Conservation (phyloP, 305 asterid species). For the Plantago rigida region DNA sequence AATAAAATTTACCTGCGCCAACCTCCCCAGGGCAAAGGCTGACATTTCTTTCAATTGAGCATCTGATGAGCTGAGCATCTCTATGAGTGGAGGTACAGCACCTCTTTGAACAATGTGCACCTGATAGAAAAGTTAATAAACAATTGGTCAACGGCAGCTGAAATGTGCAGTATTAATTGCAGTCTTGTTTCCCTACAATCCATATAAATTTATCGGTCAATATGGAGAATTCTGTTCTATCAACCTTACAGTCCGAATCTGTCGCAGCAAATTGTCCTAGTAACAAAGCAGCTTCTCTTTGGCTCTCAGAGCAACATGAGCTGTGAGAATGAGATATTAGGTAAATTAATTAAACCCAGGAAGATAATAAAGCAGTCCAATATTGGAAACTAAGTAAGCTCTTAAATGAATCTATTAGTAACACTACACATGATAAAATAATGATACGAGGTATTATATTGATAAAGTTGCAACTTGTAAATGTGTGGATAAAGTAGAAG, state of each 20-base stretch:
- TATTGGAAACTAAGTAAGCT: background rate
- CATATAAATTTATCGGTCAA: background rate
- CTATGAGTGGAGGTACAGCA: constrained; percentile 86
- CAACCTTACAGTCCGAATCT: constrained; percentile 98
- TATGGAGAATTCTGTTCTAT: constrained; percentile 24
- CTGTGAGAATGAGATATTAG: constrained; percentile 37
- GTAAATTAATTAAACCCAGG: constrained; percentile 18
- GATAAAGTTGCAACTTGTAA: no score
- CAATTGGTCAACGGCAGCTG: constrained; percentile 1
- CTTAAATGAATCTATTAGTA: background rate
- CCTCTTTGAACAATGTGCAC: constrained; percentile 99
- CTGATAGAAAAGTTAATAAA: constrained; percentile 34
- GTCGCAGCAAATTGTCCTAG: constrained; percentile 99
- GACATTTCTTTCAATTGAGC: constrained; percentile 95
- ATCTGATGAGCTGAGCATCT: constrained; percentile 88
- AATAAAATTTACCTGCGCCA: constrained; percentile 70
- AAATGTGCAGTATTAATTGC: background rate
- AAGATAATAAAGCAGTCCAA: constrained; percentile 7
- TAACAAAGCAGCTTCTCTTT: constrained; percentile 95
- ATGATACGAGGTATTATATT: no score
- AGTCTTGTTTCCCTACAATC: background rate
- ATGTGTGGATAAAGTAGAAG: no score
- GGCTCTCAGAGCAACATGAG: constrained; percentile 96
- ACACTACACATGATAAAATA: no score
- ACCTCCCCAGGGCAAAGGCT: constrained; percentile 95